Percentiles rank a stretch among this genome's conserved stretches.
phyloP scores from a whole-genome alignment of 129 eudicot species.

The carrot (Daucus carota) region DH1_v3.0 NC_030388.2:20674001-20674500 shows the following conservation, averaged over 20 bases:
- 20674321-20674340: too few relatives aligned
- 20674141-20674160: not conserved
- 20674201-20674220: too few relatives aligned
- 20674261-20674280: too few relatives aligned
- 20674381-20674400: not conserved
- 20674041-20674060: not conserved
- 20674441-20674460: not conserved
- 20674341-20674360: too few relatives aligned
- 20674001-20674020: not conserved
- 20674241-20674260: too few relatives aligned
- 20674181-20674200: not conserved
- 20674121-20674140: not conserved
- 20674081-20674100: not conserved
- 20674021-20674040: not conserved
- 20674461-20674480: not conserved
- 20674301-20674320: too few relatives aligned
- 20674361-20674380: too few relatives aligned
- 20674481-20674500: not conserved
- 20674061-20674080: not conserved
- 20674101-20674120: not conserved
- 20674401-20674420: too few relatives aligned
- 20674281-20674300: too few relatives aligned
- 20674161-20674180: not conserved
- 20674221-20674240: too few relatives aligned
- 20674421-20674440: not conserved